Conservation (phyloP, 116 monocot genomes). For the Cymodocea nodosa region DNA sequence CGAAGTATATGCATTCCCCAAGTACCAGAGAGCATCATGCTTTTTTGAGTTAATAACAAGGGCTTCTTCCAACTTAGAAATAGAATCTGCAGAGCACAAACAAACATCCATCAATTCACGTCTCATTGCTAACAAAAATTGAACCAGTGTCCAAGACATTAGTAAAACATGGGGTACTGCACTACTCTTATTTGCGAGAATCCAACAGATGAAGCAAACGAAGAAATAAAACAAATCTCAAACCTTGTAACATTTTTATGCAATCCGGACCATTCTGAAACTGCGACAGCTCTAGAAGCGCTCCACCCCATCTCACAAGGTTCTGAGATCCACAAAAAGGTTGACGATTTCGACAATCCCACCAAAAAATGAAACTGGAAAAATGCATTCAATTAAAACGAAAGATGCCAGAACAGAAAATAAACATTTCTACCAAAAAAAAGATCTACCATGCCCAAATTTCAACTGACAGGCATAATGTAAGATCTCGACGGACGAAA, state of each 20-base stretch:
- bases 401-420: too few relatives aligned
- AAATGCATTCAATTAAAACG: too few relatives aligned
- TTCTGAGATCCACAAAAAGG: conserved; percentile 24
- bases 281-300: conserved; percentile 52
- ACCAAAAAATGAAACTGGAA: background rate
- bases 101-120: background rate
- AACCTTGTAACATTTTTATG: conserved; percentile 32
- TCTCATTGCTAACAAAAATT: too few relatives aligned
- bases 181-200: background rate
- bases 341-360: too few relatives aligned
- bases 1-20: conserved; percentile 44
- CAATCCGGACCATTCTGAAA: conserved; percentile 30
- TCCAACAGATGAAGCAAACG: too few relatives aligned
- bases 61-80: conserved; percentile 32
- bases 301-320: conserved; percentile 75
- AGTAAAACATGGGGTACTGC: too few relatives aligned
- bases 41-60: conserved; percentile 26
- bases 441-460: too few relatives aligned
- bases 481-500: too few relatives aligned
- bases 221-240: background rate
- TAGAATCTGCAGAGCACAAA: conserved; percentile 8
- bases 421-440: too few relatives aligned
- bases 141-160: too few relatives aligned
- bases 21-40: conserved; percentile 39
- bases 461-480: too few relatives aligned